A percentile compares a stretch with the other conserved stretches of the same genome.
phyloP scores from a whole-genome alignment of 2,329 filamentous ascomycete species.

The Phyllosticta citribraziliensis region DNA sequence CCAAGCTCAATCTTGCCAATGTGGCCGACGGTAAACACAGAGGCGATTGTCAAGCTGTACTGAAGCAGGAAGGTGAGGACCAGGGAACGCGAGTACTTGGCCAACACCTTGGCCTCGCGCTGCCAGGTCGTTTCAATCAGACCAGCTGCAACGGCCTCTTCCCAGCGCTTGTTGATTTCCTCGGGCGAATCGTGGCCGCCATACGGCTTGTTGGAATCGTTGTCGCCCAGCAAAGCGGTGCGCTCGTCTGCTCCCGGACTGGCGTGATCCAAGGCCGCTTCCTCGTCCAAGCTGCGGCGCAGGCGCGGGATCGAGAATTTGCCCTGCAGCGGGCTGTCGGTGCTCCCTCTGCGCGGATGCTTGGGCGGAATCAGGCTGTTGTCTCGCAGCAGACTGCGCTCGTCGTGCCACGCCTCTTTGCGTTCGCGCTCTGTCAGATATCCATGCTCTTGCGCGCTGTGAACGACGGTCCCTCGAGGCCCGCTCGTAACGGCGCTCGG shows the following conservation, averaged over 20 bases:
- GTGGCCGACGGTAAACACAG: conserved; percentile 40
- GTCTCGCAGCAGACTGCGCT: conserved; percentile 49
- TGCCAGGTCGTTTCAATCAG: conserved; percentile 85
- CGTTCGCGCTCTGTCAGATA: conserved; percentile 43
- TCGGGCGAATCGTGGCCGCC: conserved; percentile 42
- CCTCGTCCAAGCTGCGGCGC: conserved; percentile 24
- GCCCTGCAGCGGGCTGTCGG: conserved; percentile 20
- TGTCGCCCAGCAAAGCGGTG: conserved; percentile 38
- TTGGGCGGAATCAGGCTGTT: conserved; percentile 49
- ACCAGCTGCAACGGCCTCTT: conserved; percentile 71
- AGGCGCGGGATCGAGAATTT: conserved; percentile 23
- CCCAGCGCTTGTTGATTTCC: conserved; percentile 31
- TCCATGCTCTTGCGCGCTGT: conserved; percentile 40
- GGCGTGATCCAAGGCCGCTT: conserved; percentile 13
- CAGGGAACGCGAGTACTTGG: conserved; percentile 37
- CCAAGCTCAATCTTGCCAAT: conserved; percentile 40
- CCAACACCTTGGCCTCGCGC: conserved; percentile 74
- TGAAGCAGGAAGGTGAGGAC: conserved; percentile 41
- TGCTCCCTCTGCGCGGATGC: conserved; percentile 29
- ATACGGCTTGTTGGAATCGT: conserved; percentile 29
- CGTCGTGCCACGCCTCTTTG: conserved; percentile 45
- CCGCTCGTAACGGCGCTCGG: conserved; percentile 68
- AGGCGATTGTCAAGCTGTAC: conserved; percentile 37
- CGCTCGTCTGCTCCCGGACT: conserved; percentile 26
- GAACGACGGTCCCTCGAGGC: conserved; percentile 59